A percentile compares a stretch with the other conserved stretches of the same genome.
phyloP scores from a whole-genome alignment of 2,329 filamentous ascomycete species.

The Geoglossum cookeanum region DNA sequence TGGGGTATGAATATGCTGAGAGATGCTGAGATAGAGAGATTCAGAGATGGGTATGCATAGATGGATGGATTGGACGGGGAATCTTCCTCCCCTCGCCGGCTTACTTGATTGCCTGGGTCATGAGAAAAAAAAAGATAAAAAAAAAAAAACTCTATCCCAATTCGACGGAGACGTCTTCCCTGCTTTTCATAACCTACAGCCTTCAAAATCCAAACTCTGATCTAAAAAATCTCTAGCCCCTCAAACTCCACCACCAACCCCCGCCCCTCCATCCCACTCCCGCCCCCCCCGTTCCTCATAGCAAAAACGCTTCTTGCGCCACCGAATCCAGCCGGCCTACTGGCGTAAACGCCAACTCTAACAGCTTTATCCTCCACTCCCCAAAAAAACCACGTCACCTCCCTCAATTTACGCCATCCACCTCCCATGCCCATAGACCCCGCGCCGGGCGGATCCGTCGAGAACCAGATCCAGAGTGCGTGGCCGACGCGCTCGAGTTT shows the following conservation, averaged over 20 bases:
- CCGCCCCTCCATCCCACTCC: constrained; percentile 13
- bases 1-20: too few species aligned
- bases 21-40: too few species aligned
- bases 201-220: too few species aligned
- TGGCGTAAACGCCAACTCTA: constrained; percentile 38
- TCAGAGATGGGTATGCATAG: too few species aligned
- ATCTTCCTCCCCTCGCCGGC: too few species aligned
- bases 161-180: too few species aligned
- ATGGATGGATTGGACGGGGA: too few species aligned
- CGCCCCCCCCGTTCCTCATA: constrained; percentile 8
- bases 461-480: constrained; percentile 37
- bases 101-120: too few species aligned
- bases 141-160: too few species aligned
- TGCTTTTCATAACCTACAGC: too few species aligned
- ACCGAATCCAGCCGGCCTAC: constrained; percentile 30
- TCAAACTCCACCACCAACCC: constrained; percentile 21
- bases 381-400: constrained; percentile 43
- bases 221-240: constrained; percentile 20
- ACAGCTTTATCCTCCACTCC: constrained; percentile 38
- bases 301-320: constrained; percentile 6
- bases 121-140: too few species aligned
- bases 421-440: constrained; percentile 4
- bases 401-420: constrained; percentile 37
- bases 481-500: constrained; percentile 37
- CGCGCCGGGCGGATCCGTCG: constrained; percentile 10